Evolutionary conservation across 2,329 filamentous ascomycete species (phyloP), one percentile per base, ranked within the genome.

Genomic region (Clonostachys solani): DNA sequence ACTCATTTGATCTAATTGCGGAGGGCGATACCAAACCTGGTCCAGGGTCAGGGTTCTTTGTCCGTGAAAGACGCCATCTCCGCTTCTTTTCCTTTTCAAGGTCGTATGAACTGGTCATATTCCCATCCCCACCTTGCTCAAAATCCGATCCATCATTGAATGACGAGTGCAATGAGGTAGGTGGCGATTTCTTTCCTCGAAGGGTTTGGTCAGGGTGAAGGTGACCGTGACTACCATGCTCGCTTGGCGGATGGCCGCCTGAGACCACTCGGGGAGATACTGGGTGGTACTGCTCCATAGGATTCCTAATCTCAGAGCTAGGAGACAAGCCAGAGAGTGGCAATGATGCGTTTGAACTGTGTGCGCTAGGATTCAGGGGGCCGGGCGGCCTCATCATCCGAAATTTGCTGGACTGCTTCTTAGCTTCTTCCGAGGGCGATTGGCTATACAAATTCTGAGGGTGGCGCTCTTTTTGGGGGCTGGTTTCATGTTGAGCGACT

Each of bases 281-380:
- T 71, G 64, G 12, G 53, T 52, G 29, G 55, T 59, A 49, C 29
- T 46, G 42, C 36, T 81, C 77, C 50, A 77, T 56, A 1, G 75
- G 74, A 49, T 80, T 76, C 3, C 64, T 46, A 5, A 60, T 50
- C 52, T 81, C 78, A 18, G 61, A 50, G 34, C 59, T 64, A 3
- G 79, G 77, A 6, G 78, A 79, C 10, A 29, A 29, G 9, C 23
- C 23, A 2, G 66, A 64, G 40, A 33, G 15, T 2, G 43, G 12
- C 15, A 95, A 72, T 8, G 92, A 96, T 15, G 87, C 81, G 7
- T 81, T 87, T 15, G 94, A 97, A 60, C 92, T 96, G 53, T 96
- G 91, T 1, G 92, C 92, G 61, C 92, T 96, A 17, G 85, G 86
- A 56, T 90, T 92, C 18, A 87, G 69, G 59, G 88, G 89, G 40